Percentiles rank a stretch among this genome's conserved stretches.
phyloP scores from a whole-genome alignment of 169 alveolate species.

The Cryptosporidium parvum region DNA sequence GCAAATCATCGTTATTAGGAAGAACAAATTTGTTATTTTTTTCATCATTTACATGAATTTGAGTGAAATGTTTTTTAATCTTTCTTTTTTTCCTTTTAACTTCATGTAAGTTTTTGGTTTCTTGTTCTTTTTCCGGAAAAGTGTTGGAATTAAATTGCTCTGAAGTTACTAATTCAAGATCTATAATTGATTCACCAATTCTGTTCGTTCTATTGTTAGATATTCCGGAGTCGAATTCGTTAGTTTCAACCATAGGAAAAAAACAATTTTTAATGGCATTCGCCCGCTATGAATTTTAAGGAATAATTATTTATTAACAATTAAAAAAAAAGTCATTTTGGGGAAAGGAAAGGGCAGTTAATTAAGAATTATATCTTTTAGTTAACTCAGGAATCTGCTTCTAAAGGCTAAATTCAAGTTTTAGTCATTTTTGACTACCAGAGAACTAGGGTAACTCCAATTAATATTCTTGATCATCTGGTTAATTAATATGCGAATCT shows the following conservation, averaged over 20 bases:
- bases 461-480: neutral
- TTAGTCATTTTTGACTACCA: neutral
- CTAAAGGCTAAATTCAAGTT: neutral
- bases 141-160: neutral
- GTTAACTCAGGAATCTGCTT: neutral
- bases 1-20: neutral
- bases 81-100: neutral
- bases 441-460: slow-evolving; percentile 11
- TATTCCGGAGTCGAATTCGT: neutral
- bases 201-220: neutral
- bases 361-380: neutral
- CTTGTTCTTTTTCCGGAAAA: neutral
- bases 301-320: too few species aligned
- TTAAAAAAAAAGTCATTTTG: neutral
- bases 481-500: slow-evolving; percentile 25
- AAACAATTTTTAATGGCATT: too few species aligned
- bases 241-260: neutral
- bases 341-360: neutral
- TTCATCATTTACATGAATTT: neutral
- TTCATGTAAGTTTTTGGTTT: neutral
- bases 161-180: neutral
- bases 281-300: neutral
- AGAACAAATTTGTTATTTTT: neutral
- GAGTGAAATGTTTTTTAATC: neutral
- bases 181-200: neutral